Evolutionary conservation across 306 rosid species (phyloP).

Genomic region (Lagenaria siceraria): DNA sequence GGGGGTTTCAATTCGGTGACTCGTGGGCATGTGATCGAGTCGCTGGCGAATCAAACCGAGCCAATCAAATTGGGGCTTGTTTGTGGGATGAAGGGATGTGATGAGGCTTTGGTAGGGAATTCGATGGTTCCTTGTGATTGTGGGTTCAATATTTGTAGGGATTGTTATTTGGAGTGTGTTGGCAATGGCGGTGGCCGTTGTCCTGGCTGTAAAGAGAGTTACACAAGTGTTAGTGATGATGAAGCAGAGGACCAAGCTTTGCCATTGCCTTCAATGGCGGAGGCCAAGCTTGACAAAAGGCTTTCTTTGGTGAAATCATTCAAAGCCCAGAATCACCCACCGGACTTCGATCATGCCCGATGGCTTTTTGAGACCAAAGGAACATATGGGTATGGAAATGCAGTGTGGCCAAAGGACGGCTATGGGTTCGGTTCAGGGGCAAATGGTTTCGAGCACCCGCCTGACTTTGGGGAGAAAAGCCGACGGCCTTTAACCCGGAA

Average conservation of each 20-base stretch:
- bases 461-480: slow-evolving; percentile 45
- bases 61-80: slow-evolving; percentile 21
- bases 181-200: slow-evolving; percentile 47
- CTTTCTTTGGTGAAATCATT: slow-evolving; percentile 63
- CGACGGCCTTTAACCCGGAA: slow-evolving; percentile 67
- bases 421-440: slow-evolving; percentile 38
- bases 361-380: slow-evolving; percentile 87
- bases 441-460: slow-evolving; percentile 58
- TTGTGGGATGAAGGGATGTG: slow-evolving; percentile 67
- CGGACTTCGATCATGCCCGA: slow-evolving; percentile 62
- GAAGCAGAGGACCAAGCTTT: slow-evolving; percentile 62
- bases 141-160: slow-evolving; percentile 65
- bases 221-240: slow-evolving; percentile 28
- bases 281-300: slow-evolving; percentile 61
- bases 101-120: slow-evolving; percentile 37
- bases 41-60: slow-evolving; percentile 22
- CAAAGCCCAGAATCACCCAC: slow-evolving; percentile 60
- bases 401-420: slow-evolving; percentile 81
- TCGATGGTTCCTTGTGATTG: slow-evolving; percentile 39
- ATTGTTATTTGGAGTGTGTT: slow-evolving; percentile 52
- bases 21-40: slow-evolving; percentile 57
- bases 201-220: slow-evolving; percentile 69
- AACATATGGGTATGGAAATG: slow-evolving; percentile 82
- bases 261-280: slow-evolving; percentile 68
- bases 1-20: slow-evolving; percentile 80